phyloP scores from a whole-genome alignment of 83 land plant species.

The Diphasiastrum complanatum region DNA sequence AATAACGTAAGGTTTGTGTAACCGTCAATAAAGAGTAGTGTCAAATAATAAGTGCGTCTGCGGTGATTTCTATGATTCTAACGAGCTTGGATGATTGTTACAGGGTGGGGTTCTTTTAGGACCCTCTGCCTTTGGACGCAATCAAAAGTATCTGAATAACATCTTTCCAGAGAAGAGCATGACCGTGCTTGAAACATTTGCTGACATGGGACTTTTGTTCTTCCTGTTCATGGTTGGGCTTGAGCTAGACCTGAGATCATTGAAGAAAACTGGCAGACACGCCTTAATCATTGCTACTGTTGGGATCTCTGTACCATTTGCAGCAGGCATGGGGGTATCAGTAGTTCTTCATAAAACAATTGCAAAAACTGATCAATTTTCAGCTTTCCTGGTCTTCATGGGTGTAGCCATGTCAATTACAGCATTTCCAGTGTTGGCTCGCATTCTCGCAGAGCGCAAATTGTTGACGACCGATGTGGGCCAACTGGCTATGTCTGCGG shows the following conservation, averaged over 20 bases:
- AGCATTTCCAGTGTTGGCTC: background rate
- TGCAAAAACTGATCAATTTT: background rate
- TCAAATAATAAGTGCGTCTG: no score
- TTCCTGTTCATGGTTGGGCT: conserved; percentile 1
- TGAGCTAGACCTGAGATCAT: background rate
- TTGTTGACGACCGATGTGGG: background rate
- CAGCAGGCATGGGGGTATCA: background rate
- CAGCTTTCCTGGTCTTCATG: conserved; percentile 2
- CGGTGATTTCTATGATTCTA: no score
- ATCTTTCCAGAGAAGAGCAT: background rate
- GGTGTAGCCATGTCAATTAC: background rate
- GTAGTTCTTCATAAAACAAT: background rate
- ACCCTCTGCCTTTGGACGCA: background rate
- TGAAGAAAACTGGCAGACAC: background rate
- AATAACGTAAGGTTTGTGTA: no score
- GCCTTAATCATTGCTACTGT: background rate
- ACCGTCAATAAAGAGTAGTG: no score
- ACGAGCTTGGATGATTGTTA: background rate
- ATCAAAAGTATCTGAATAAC: background rate
- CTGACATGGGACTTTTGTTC: conserved; percentile 1
- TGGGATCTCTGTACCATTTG: background rate
- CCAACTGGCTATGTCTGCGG: background rate
- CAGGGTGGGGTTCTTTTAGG: conserved; percentile 1
- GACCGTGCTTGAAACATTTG: conserved; percentile 1
- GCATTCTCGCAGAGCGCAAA: background rate